Base-by-base conservation (phyloP, 2,329 filamentous ascomycete species). In the Aspergillus nomiae region DNA sequence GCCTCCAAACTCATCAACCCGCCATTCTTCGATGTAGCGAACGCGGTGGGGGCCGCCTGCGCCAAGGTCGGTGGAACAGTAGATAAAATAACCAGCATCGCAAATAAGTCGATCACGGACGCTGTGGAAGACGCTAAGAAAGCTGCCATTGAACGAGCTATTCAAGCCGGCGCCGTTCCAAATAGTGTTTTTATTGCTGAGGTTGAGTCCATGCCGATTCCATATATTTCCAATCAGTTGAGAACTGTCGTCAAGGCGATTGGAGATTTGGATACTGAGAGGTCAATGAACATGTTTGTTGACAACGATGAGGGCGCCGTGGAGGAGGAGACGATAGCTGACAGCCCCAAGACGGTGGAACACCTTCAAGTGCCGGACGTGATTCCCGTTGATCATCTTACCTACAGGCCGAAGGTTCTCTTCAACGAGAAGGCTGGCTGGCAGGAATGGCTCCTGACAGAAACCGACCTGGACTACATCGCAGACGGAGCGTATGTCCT, bases 11-110 rank as follows among this genome's bases (percentile, higher is more conserved):
- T 34, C 1, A 34, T 34, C 30, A 53, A n/a, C 8, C 50, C 50
- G 7, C 50, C 50, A 2, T 34, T 34, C 30, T 34, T n/a, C 34
- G 83, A 82, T 3, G 85, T 89, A 1, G 87, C 88, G 10, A 90
- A 90, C 69, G 87, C 87, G 0, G 87, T 90, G 11, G 87, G 87
- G 1, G 87, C 87, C 10, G 87, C 87, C 0, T 87, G 86, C 62
- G 86, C 87, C 1, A 78, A 85, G 45, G 86, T 89, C 2, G 87
- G 84, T 62, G 24, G 24, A 28, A 50, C 16, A 1, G 46, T 28
- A 8, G 46, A 50, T 14, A 46, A 21, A 6, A 50, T 50, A 7
- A 28, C 24, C 12, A 46, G 45, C 21, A 46, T 46, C 45, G 21
- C 45, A 9, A 26, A 26, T 11, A 21, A 46, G 45, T 46, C 45